Base-by-base conservation (phyloP, 2,329 filamentous ascomycete species). In the Torrubiellomyces zombiae region DNA sequence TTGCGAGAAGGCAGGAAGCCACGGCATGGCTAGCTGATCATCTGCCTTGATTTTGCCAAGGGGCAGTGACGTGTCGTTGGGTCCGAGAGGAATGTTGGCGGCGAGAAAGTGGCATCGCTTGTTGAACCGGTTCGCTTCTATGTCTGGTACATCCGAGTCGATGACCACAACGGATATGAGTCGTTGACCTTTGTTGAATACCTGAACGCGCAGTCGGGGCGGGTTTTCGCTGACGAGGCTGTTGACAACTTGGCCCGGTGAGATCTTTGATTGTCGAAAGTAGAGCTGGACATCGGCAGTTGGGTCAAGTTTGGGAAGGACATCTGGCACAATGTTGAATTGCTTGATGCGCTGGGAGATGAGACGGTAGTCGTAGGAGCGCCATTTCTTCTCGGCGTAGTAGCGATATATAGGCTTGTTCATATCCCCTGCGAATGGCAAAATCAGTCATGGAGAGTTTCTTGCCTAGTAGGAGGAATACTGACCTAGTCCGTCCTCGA, bases 391-490 rank as follows among this genome's bases (percentile, higher is more conserved):
- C 44, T 93, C 69, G 32, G 86, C 81, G 25, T 95, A 75, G 51
- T 79, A 68, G 35, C 86, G 79, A 60, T 98, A 98, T 45, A 98
- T 85, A 34, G 86, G 86, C 51, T 92, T 92, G 58, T 70, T 75
- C 82, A 95, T 86, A 51, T 95, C 83, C 36, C 78, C 85, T 94
- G 36, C n/a, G n/a, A n/a, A n/a, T n/a, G n/a, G n/a, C n/a, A n/a
- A n/a, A n/a, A n/a, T n/a, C n/a, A n/a, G n/a, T n/a, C n/a, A n/a
- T n/a, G n/a, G n/a, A n/a, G n/a, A n/a, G n/a, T n/a, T n/a, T n/a
- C n/a, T n/a, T n/a, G n/a, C n/a, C n/a, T n/a, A n/a, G 5, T 23
- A 3, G n/a, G 13, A 25, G 11, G 26, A 17, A 18, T 11, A 10
- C 66, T 39, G 58, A 93, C 86, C 83, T 40, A 75, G 53, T 14